Evolutionary conservation across 129 eudicot genomes (phyloP).

Genomic region (Silybum marianum): DNA sequence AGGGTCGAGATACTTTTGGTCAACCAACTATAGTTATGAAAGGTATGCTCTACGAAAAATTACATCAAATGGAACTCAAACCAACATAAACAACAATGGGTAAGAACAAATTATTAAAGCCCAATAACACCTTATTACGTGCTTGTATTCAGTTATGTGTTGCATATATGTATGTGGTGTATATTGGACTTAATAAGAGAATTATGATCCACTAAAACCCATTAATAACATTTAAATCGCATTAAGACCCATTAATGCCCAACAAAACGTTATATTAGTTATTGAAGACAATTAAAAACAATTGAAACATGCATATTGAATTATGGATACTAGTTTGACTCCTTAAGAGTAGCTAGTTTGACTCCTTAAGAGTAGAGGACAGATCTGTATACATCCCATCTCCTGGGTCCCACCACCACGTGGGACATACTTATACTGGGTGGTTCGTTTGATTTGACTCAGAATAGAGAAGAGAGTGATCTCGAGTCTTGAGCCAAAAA

Average conservation of each 20-base stretch:
- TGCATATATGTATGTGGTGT: too few species aligned
- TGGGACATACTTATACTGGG: background rate
- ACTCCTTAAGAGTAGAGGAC: background rate
- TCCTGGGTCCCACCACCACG: background rate
- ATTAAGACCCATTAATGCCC: too few species aligned
- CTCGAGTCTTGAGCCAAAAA: slow-evolving; percentile 3
- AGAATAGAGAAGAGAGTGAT: background rate
- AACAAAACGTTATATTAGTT: too few species aligned
- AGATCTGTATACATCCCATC: background rate
- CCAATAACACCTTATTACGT: too few species aligned
- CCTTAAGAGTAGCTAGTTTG: background rate
- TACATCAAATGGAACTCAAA: background rate
- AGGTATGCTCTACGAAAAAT: background rate
- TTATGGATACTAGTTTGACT: background rate
- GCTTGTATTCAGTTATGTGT: too few species aligned
- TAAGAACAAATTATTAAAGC: background rate
- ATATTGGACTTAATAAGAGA: too few species aligned
- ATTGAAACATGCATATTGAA: background rate
- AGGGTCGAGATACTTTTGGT: slow-evolving; percentile 16
- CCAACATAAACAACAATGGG: slow-evolving; percentile 16
- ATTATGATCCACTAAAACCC: too few species aligned
- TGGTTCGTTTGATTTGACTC: background rate
- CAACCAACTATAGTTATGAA: background rate
- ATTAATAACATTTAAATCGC: too few species aligned
- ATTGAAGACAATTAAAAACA: too few species aligned